phyloP scores from a whole-genome alignment of 78 protist species.

The Speleostelium caveatum region DNA sequence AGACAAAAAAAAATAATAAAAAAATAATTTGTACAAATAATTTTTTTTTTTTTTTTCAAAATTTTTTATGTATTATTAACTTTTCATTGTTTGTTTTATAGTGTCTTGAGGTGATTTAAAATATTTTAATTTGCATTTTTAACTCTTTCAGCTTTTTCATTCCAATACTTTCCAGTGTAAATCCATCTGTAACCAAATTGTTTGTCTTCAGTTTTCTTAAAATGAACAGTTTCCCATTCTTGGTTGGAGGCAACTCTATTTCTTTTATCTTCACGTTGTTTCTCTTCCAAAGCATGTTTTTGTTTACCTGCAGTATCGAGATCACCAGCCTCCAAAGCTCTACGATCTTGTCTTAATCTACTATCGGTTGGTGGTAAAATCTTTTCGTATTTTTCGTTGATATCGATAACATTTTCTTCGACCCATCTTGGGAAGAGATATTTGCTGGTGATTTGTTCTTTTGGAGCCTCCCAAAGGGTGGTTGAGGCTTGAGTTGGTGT shows the following conservation, averaged over 20 bases:
- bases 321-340: conserved; percentile 77
- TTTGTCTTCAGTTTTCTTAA: conserved; percentile 47
- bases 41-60: no score
- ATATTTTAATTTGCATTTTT: no score
- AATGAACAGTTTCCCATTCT: conserved; percentile 71
- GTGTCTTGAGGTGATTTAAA: no score
- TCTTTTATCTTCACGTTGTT: conserved; percentile 75
- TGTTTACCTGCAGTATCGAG: conserved; percentile 47
- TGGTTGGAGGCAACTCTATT: conserved; percentile 47
- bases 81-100: no score
- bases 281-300: conserved; percentile 79
- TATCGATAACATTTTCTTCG: conserved; percentile 47
- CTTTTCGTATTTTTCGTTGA: conserved; percentile 40
- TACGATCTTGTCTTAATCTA: conserved; percentile 61
- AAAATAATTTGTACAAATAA: no score
- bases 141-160: conserved; percentile 45
- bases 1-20: no score
- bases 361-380: conserved; percentile 73
- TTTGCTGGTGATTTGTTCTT: conserved; percentile 45
- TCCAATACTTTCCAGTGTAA: conserved; percentile 69
- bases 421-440: conserved; percentile 68
- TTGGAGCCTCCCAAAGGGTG: conserved; percentile 72
- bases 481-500: conserved; percentile 5
- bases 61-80: no score
- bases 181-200: conserved; percentile 52